Conservation (phyloP, 352 stramenopile genomes). For the Pythium monospermum region DNA sequence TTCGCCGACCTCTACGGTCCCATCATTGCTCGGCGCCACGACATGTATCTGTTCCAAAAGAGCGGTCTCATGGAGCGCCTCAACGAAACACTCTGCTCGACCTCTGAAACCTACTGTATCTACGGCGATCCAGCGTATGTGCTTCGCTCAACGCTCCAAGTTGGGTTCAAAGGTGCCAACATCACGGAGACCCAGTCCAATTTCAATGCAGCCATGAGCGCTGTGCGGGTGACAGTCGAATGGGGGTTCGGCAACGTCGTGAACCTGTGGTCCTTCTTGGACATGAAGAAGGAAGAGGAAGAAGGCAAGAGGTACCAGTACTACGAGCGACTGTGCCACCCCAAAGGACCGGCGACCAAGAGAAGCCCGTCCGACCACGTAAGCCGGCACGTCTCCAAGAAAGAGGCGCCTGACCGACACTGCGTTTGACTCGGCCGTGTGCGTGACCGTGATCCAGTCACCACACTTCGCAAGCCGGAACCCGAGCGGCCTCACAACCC, state of each 20-base stretch:
- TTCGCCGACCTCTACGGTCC: conserved; percentile 16
- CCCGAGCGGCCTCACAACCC: neutral
- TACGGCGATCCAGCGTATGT: conserved; percentile 9
- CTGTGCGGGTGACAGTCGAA: conserved; percentile 7
- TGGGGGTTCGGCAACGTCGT: conserved; percentile 7
- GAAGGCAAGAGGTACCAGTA: too few species aligned
- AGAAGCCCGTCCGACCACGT: too few species aligned
- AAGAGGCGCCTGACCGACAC: too few species aligned
- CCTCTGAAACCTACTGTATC: conserved; percentile 1
- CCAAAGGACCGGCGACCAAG: too few species aligned
- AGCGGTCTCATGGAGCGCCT: neutral
- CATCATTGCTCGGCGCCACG: conserved; percentile 12
- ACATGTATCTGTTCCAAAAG: conserved; percentile 9
- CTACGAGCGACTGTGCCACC: too few species aligned
- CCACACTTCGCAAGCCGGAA: too few species aligned
- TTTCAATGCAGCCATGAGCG: conserved; percentile 8
- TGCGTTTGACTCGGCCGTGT: too few species aligned
- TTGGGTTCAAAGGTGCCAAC: conserved; percentile 1
- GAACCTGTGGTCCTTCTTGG: conserved; percentile 1
- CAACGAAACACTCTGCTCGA: neutral
- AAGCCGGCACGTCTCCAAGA: too few species aligned
- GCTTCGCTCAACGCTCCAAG: conserved; percentile 3
- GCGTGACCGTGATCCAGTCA: too few species aligned
- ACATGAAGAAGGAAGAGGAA: too few species aligned
- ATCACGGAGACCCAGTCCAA: neutral